Evolutionary conservation across 768 basidiomycete genomes (phyloP), one percentile per base, ranked within the genome.

Genomic region (Suillus subaureus): DNA sequence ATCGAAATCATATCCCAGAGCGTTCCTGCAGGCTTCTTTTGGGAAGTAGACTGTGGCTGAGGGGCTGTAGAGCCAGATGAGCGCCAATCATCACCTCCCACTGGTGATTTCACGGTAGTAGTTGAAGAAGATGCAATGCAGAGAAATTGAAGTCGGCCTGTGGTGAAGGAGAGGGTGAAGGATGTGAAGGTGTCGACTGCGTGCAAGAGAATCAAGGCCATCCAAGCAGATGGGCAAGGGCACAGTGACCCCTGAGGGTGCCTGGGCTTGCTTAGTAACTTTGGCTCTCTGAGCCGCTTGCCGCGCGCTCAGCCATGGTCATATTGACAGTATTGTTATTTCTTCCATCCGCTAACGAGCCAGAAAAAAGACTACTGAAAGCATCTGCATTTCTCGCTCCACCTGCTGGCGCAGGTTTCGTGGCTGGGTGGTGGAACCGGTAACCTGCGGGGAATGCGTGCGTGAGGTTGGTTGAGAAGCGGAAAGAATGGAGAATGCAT

Each of bases 281-380:
- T 81, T 71, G 86, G n/a, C 80, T 65, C 78, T 78, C 72, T 88
- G 87, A 0, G 81, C 83, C 69, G 84, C 79, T n/a, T 51, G 84
- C 85, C 6, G 90, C 88, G 61, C 87, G 84, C 72, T 94, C 87
- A 0, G 93, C 93, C 16, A 96, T 89, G 3, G 90, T 92, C 83
- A 94, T 79, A 49, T 67, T 72, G 33, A 57, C 39, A 45, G 47
- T 35, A 60, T 56, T 64, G 52, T 63, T 18, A 31, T 79, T 83
- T 23, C 81, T 67, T 56, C 67, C 73, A 42, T 68, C 74, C 23
- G 75, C 37, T 49, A 68, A 64, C 21, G 74, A 63, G 16, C 66
- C 67, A 28, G 43, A 26, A 26, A 95, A 80, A 26, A 96, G 78
- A n/a, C 81, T 83, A 64, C 89, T 84, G 75, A 97, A 96, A 1